Base-by-base conservation (phyloP, 768 basidiomycete species). In the Crepidotus variabilis region DNA sequence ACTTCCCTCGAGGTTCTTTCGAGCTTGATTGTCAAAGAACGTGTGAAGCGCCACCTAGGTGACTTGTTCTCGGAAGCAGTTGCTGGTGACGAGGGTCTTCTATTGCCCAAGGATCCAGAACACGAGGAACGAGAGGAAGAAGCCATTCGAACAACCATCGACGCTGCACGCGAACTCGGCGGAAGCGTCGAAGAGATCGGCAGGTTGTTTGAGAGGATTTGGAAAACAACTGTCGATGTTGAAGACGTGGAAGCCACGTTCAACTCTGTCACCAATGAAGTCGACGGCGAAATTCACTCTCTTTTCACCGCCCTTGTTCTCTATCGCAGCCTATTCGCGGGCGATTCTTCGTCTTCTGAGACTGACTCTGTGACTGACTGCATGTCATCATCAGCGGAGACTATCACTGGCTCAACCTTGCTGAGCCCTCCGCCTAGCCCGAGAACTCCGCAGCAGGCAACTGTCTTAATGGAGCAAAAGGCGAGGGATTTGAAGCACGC, bases 341-440 rank as follows among this genome's bases (percentile, higher is more conserved):
- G 65, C 7, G 63, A 62, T 14, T 35, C 21, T 23, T 43, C 39
- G 47, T 50, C 36, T 45, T n/a, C 50, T 20, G 47, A 33, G 32
- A 4, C 46, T 43, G 45, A 56, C 50, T 2, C 48, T 50, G 28
- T 24, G n/a, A 2, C 34, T 16, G 8, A 23, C 36, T 45, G 36
- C 16, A 18, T 28, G 52, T 47, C 61, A 35, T 35, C 58, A n/a
- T 63, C 67, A 11, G 55, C 59, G 53, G 58, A 45, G 16, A 51
- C 28, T 21, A 22, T 55, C 4, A 47, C 39, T 51, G 43, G 32
- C 11, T 73, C 78, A 35, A 72, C 72, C 22, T 64, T 84, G 39
- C 68, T 84, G 54, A 86, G 84, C 23, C 86, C 85, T 2, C 85
- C 86, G 9, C 84, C 86, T 0, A 83, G 74, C 47, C 82, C 83